phyloP scores from a whole-genome alignment of 805 yeast genomes.

The Spathaspora gorwiae region DNA sequence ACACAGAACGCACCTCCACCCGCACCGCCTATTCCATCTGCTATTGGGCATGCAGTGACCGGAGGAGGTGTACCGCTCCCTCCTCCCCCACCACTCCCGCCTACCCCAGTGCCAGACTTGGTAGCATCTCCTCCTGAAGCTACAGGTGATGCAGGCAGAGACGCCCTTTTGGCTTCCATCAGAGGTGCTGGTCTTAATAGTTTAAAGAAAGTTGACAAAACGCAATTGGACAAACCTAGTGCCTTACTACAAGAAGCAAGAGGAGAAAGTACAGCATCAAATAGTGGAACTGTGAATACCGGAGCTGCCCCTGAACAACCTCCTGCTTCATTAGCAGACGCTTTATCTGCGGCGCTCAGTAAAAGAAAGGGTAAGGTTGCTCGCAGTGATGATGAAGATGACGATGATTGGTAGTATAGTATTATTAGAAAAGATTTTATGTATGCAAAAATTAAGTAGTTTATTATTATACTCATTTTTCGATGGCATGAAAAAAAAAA shows the following conservation, averaged over 20 bases:
- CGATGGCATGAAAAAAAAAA: not conserved
- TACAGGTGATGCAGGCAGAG: constrained; percentile 53
- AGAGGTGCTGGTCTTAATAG: constrained; percentile 71
- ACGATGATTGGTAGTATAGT: constrained; percentile 46
- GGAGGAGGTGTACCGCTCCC: constrained; percentile 23
- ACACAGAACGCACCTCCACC: constrained; percentile 19
- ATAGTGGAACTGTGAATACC: constrained; percentile 27
- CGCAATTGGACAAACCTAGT: constrained; percentile 76
- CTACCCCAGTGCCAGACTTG: constrained; percentile 1
- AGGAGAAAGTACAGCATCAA: constrained; percentile 50
- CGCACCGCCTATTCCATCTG: constrained; percentile 38
- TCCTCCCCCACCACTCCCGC: constrained; percentile 13
- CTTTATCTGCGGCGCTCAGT: constrained; percentile 79
- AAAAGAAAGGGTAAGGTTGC: constrained; percentile 79
- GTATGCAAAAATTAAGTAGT: not conserved
- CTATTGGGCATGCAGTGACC: constrained; percentile 36
- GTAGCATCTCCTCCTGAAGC: constrained; percentile 11
- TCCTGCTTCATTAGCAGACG: constrained; percentile 77
- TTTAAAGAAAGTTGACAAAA: constrained; percentile 74
- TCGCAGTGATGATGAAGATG: constrained; percentile 79
- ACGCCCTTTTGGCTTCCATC: constrained; percentile 82
- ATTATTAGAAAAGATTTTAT: not conserved
- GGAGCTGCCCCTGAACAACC: constrained; percentile 31
- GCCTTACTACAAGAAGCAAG: constrained; percentile 65
- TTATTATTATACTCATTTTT: not conserved